phyloP scores from a whole-genome alignment of 2,329 filamentous ascomycete genomes.

The Trichoderma citrinoviride region DNA sequence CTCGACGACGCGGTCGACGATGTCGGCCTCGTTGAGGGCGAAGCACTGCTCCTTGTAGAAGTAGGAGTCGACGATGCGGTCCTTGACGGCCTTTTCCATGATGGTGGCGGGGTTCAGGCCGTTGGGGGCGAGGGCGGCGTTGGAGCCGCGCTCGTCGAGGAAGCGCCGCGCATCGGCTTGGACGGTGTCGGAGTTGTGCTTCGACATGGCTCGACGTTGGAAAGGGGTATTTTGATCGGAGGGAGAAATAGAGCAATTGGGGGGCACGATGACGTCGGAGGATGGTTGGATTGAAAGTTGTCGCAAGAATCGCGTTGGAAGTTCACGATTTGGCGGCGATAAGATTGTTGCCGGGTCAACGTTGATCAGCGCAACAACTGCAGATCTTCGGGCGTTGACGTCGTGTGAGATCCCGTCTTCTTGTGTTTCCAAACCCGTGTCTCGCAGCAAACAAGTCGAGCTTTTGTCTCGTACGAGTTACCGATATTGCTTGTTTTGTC shows the following conservation, averaged over 20 bases:
- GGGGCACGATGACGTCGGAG: conserved; percentile 21
- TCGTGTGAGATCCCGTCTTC: conserved; percentile 6
- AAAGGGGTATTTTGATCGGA: neutral
- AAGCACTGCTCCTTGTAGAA: conserved; percentile 99
- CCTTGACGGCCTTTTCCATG: conserved; percentile 91
- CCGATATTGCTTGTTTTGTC: neutral
- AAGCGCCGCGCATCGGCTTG: conserved; percentile 78
- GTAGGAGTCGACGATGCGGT: conserved; percentile 91
- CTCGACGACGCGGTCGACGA: conserved; percentile 87
- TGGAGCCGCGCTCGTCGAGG: conserved; percentile 87
- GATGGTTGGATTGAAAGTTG: conserved; percentile 3
- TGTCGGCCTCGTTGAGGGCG: conserved; percentile 77
- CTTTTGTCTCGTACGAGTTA: neutral
- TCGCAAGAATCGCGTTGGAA: conserved; percentile 24
- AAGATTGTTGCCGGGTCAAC: conserved; percentile 49
- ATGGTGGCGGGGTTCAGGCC: conserved; percentile 93
- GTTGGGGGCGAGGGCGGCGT: conserved; percentile 71
- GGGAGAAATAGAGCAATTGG: conserved; percentile 6
- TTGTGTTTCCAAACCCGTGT: neutral
- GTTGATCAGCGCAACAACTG: neutral
- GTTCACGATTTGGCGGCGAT: conserved; percentile 28
- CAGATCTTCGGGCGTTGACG: neutral
- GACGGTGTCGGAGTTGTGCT: conserved; percentile 51
- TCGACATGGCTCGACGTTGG: conserved; percentile 31
- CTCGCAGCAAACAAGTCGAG: neutral